Evolutionary conservation across 2,329 filamentous ascomycete genomes (phyloP), one percentile per base, ranked within the genome.

Genomic region (Acarospora socialis): DNA sequence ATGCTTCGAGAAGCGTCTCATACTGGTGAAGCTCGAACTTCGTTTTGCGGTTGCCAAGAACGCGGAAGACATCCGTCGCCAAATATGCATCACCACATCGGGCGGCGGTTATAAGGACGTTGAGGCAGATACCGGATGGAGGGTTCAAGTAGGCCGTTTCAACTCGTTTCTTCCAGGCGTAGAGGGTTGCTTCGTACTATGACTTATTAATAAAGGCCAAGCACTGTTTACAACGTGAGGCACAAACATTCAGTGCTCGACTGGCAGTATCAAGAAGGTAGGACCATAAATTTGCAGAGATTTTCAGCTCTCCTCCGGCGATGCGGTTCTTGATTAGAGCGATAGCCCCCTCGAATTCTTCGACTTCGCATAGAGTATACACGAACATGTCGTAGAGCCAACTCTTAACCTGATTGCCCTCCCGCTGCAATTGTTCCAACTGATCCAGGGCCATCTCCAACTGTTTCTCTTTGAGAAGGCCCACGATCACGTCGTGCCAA

Each of bases 351-450:
- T 90, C 80, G 20, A 84, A 60, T 50, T 90, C 84, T 5, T 72
- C 70, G 24, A 70, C 62, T 37, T 80, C 74, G 26, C 73, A 73
- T 24, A 94, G 68, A 13, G 70, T 70, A 48, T 81, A 80, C 34
- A 84, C 66, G 32, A 86, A 74, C 37, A 87, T 68, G 45, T 86
- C 79, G 46, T 77, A 77, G 5, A 93, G 62, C 84, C 84, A 94
- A 1, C 61, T 48, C 18, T 77, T 66, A 3, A 86, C 56, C 2
- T 45, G 46, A 1, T 70, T 59, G 3, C 63, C 60, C 29, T 69
- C 62, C 31, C 62, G 56, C 24, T 71, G 59, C 66, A 93, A 71
- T 14, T 68, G 57, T 21, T 81, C 75, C 24, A 93, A 54, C 42
- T 71, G 71, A 31, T 68, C 60, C 36, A 92, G 60, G 2, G 83